Evolutionary conservation across 129 eudicot genomes (phyloP).

Genomic region (Flaveria bidentis): DNA sequence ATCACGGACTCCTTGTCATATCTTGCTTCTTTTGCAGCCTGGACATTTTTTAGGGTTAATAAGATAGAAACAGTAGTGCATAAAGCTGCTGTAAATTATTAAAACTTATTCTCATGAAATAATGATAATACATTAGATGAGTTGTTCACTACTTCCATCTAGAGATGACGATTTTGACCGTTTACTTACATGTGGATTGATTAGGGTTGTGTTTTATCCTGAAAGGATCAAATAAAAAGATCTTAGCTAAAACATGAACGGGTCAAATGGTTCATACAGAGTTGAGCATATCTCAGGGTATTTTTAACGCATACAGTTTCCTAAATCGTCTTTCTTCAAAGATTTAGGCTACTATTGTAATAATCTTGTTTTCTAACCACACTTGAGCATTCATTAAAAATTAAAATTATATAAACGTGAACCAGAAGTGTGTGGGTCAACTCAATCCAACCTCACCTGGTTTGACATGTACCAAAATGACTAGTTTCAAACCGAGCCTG

Average conservation of each 20-base stretch:
- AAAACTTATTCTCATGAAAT: not conserved
- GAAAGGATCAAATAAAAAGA: not conserved
- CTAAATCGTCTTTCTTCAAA: not conserved
- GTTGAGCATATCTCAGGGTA: no score
- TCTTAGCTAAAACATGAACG: not conserved
- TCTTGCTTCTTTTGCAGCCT: conserved; percentile 96
- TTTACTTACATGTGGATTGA: not conserved
- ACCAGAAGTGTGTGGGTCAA: no score
- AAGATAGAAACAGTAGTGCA: not conserved
- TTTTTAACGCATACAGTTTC: not conserved
- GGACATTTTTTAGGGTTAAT: conserved; percentile 20
- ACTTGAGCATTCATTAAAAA: not conserved
- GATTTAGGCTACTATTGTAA: not conserved
- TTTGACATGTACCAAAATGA: no score
- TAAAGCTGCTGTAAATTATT: not conserved
- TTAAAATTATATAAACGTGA: no score
- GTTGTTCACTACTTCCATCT: not conserved
- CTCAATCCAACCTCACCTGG: not conserved
- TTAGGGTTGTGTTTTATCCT: not conserved
- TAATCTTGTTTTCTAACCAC: not conserved
- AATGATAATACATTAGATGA: not conserved
- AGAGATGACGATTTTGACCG: not conserved
- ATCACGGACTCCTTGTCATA: conserved; percentile 91
- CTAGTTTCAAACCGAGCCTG: no score
- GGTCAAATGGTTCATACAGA: not conserved